A percentile compares a stretch with the other conserved stretches of the same genome.
These are phyloP conservation scores for Alternaria infectoria DNA, from an alignment of 2,329 filamentous ascomycete genomes.

Conservation along the genomic window DNA sequence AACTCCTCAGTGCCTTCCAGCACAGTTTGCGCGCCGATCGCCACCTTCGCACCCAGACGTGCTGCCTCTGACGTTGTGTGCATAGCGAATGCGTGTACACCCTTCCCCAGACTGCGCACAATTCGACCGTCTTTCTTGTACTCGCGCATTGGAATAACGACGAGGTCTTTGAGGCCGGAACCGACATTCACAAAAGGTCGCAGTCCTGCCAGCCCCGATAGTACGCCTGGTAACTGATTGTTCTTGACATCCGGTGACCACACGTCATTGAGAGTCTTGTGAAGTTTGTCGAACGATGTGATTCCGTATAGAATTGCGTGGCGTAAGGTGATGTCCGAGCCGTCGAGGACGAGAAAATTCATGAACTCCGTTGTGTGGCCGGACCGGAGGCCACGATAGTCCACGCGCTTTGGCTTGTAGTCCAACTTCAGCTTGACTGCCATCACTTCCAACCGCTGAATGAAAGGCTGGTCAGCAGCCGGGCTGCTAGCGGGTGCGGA, in stretches of 20 bases:
- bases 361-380: slow-evolving; percentile 97
- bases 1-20: slow-evolving; percentile 87
- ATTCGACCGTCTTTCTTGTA: slow-evolving; percentile 94
- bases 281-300: slow-evolving; percentile 86
- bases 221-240: slow-evolving; percentile 86
- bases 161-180: slow-evolving; percentile 81
- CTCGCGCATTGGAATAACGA: slow-evolving; percentile 88
- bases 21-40: slow-evolving; percentile 92
- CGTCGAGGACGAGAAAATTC: slow-evolving; percentile 95
- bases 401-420: slow-evolving; percentile 98
- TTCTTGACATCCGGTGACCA: slow-evolving; percentile 94
- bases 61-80: slow-evolving; percentile 95
- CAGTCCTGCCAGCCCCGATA: slow-evolving; percentile 89
- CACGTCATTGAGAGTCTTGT: slow-evolving; percentile 89
- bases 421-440: slow-evolving; percentile 85
- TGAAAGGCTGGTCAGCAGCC: slow-evolving; percentile 72
- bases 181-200: slow-evolving; percentile 90
- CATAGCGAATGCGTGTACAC: slow-evolving; percentile 85
- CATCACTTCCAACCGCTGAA: slow-evolving; percentile 88
- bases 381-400: slow-evolving; percentile 90
- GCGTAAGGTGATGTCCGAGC: slow-evolving; percentile 81
- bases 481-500: slow-evolving; percentile 63
- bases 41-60: slow-evolving; percentile 90
- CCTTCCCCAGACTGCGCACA: slow-evolving; percentile 89
- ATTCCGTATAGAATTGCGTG: slow-evolving; percentile 94